Evolutionary conservation across 2,329 filamentous ascomycete genomes (phyloP), one percentile per base, ranked within the genome.

Genomic region (Sarocladium brachiariae): DNA sequence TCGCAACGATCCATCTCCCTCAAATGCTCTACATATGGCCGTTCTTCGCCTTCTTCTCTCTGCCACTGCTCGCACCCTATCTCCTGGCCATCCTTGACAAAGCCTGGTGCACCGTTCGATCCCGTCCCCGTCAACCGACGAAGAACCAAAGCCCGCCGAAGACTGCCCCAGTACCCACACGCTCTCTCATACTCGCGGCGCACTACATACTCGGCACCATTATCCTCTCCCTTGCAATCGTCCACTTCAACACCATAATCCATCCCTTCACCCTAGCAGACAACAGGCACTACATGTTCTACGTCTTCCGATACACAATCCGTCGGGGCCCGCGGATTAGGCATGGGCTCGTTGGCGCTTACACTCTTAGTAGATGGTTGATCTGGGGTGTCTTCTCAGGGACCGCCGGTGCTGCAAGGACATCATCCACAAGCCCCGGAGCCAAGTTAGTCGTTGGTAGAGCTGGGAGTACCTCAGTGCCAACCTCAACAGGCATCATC

Each of bases 11-110:
- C 11, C 92, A 99, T 62, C 70, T 93, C 4, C 79, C 92, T 0
- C 93, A 99, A 68, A 87, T 99, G 80, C 83, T 97, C 16, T 99
- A 99, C 62, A 84, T 97, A 57, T 96, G 90, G 87, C 86, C 91
- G 0, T 87, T 95, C 55, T 84, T 95, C 52, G 71, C 81, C 31
- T 95, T 97, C 70, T 97, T 96, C 71, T 96, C 91, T 0, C 80
- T 83, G 46, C 92, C 93, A 0, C 73, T 96, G 1, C 69, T 92
- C 3, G 55, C 86, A 0, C 79, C 83, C 1, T 68, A 68, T 3
- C 55, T 64, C 2, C 49, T 84, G 4, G 59, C 77, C 2, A 9
- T 59, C 2, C 8, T 63, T 16, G 56, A 63, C 56, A 33, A 52
- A 53, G 7, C 21, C 11, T 25, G n/a, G 30, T 30, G 27, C 24